Base-by-base conservation (phyloP, 352 stramenopile species). In the Globisporangium radiosum region DNA sequence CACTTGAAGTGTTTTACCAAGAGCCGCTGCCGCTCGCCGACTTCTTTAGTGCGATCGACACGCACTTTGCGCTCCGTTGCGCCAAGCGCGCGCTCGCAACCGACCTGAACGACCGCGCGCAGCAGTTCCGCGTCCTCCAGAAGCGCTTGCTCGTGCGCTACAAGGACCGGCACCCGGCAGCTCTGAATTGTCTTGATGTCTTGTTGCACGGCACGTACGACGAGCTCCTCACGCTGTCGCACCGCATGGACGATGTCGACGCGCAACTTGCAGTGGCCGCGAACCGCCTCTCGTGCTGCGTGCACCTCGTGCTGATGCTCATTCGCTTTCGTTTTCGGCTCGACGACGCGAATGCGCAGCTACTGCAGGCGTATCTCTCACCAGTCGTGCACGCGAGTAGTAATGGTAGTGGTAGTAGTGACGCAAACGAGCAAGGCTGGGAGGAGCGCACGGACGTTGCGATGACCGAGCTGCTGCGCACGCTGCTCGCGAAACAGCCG, bases 131-230 rank as follows among this genome's bases (percentile, higher is more conserved):
- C 17, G 71, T 97, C 25, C 87, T 97, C 39, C 78, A 97, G 60
- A 97, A 97, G 69, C 85, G 88, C 3, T 64, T 97, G 39, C 69
- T 97, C 4, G 83, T 94, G 44, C 84, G 88, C 38, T 97, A 94
- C 73, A 96, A 95, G 63, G 85, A 96, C 66, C 76, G 85, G 19
- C 96, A 87, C 62, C 88, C 89, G 0, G 71, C 86, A 13, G 66
- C 87, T 10, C 68, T 97, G 19, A 75, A 91, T 37, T 87, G 73
- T 33, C 62, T 97, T 8, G 89, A 97, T 55, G 69, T 90, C 47
- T 69, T 97, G 47, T 72, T 95, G 38, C 73, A 94, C 54, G 86
- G 84, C 39, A 96, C 90, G 52, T 93, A 96, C 64, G 73, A 89
- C 33, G 77, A 95, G 53, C 69, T 97, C 17, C 68, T 95, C 19